Evolutionary conservation across 2,329 filamentous ascomycete genomes (phyloP), one percentile per base, ranked within the genome.

Genomic region (Calonectria ilicicola): DNA sequence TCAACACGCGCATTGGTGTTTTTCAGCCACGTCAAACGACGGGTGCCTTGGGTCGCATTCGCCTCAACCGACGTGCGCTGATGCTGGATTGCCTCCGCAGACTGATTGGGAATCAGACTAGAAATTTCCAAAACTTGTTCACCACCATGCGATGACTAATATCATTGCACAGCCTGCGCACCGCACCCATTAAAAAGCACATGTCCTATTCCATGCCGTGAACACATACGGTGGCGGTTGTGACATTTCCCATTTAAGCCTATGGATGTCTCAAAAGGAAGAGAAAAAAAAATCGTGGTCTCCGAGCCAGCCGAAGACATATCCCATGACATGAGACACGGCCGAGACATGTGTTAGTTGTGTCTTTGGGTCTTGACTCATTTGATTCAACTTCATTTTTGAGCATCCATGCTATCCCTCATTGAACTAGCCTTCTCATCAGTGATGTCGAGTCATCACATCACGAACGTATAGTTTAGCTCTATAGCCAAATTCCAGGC

Each of bases 21-120:
- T 49, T 23, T 26, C 58, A 70, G 74, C 76, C 75, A 74, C 77
- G 75, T 79, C 78, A 78, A 79, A 49, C 35, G 67, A 46, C 71
- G 65, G 77, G n/a, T 78, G 76, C 75, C 77, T 79, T 77, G 74
- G 40, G 64, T 62, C 44, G 63, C 56, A 42, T 38, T 66, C 67
- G 76, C 68, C 72, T 71, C 66, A 49, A 47, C 44, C 58, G 68
- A 49, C 70, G 40, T 26, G 42, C 58, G 72, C 66, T 76, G 67
- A 72, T 51, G 38, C 21, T 67, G 62, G 68, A 62, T 10, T 67
- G 58, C 47, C 53, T 53, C 32, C 7, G 40, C 60, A 42, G 51
- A 44, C 23, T 68, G 69, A 70, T 29, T 62, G 70, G 67, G 58
- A 77, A 72, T 71, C 68, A 51, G 71, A 62, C 78, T 79, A 77